Conservation (phyloP, 768 basidiomycete genomes). For the Holtermannia corniformis region DNA sequence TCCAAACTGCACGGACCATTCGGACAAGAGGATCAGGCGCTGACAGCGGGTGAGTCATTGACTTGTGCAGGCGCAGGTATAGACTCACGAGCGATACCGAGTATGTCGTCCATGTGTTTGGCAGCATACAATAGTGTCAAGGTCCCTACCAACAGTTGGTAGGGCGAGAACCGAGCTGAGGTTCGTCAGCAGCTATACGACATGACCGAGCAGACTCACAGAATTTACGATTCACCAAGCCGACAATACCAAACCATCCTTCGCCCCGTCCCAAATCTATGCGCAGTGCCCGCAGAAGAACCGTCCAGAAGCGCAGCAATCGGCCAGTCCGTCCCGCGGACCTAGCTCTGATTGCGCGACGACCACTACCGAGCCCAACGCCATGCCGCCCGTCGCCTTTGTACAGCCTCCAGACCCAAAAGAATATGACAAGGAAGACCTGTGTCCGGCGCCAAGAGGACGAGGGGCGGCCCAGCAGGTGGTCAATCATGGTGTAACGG, state of each 20-base stretch:
- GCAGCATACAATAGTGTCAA: slow-evolving; percentile 74
- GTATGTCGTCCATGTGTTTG: slow-evolving; percentile 71
- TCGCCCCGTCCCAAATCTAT: not conserved
- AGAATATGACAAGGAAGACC: slow-evolving; percentile 82
- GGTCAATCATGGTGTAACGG: slow-evolving; percentile 93
- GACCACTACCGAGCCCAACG: not conserved
- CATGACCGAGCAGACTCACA: too few relatives aligned
- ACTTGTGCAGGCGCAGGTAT: not conserved
- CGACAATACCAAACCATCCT: slow-evolving; percentile 16
- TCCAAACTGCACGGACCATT: slow-evolving; percentile 56
- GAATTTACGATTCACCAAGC: slow-evolving; percentile 28
- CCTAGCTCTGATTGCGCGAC: not conserved
- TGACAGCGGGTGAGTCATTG: slow-evolving; percentile 38
- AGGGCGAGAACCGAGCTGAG: slow-evolving; percentile 79
- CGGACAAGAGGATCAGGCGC: slow-evolving; percentile 88
- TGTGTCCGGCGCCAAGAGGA: slow-evolving; percentile 85
- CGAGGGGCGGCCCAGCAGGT: slow-evolving; percentile 75
- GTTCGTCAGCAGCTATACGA: too few relatives aligned
- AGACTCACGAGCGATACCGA: slow-evolving; percentile 66
- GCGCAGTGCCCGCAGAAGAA: not conserved
- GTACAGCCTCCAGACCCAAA: slow-evolving; percentile 78
- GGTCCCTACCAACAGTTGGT: slow-evolving; percentile 82
- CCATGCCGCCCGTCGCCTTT: slow-evolving; percentile 48
- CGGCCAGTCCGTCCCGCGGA: not conserved
- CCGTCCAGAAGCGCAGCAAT: not conserved